Evolutionary conservation across 2,329 filamentous ascomycete genomes (phyloP), one percentile per base, ranked within the genome.

Genomic region (Stachybotrys echinatus): DNA sequence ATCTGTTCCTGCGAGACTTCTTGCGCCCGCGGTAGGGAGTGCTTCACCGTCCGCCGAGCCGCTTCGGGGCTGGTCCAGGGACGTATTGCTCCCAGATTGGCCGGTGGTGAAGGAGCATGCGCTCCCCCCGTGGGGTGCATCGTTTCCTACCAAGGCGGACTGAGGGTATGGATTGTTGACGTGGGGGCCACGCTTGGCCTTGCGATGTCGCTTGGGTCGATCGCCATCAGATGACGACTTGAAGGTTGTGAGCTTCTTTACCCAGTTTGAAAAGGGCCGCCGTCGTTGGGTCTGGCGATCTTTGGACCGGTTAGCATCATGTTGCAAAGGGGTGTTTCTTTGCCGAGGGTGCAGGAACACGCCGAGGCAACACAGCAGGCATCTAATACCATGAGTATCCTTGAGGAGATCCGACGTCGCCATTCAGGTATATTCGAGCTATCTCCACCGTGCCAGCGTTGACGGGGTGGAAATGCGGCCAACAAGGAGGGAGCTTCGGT

Each of bases 101-200:
- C 70, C 80, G 50, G 73, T 85, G 61, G 77, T 76, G 52, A 80
- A 75, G 3, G 81, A 84, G 48, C 72, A 71, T 42, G 74, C 75
- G 63, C 77, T 80, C 50, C 73, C 74, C 60, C 57, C 59, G 50
- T 65, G 61, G 49, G 56, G 39, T 42, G 56, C 51, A 45, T 50
- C 54, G 50, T 65, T 55, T 50, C 62, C 57, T 51, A 83, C 63
- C 42, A 79, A 79, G 51, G 88, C 88, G 3, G 90, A 95, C 60
- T 92, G 80, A 8, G 89, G 89, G 63, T 96, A 96, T n/a, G 92
- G 92, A 64, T 92, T 92, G 75, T 96, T 95, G 67, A 87, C 85
- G 62, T 84, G 83, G 47, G 75, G 73, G 18, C 71, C 65, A 45
- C 75, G 77, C 69, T 86, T 88, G 69, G 66, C 61, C 55, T 74